Base-by-base conservation (phyloP, 148 eudicot species). In the Linanthus parryae region DNA sequence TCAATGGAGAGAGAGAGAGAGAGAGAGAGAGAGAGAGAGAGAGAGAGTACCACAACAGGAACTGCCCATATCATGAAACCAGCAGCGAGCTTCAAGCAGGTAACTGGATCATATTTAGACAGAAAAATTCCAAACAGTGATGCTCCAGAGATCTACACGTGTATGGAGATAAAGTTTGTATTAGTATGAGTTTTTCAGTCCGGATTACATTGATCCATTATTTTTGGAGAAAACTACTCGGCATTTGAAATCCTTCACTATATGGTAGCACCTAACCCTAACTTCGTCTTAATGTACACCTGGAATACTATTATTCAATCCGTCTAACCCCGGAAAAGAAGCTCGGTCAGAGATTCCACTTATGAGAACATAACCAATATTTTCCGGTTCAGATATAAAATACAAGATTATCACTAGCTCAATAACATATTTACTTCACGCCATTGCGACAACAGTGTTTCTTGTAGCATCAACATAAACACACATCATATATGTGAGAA, bases 81-180 rank as follows among this genome's bases (percentile, higher is more conserved):
- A 61, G 88, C 95, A 60, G 95, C 91, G 30, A 89, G 71, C 72
- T 80, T 75, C 70, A 89, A 74, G 83, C 95, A 85, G 62, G 76
- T 78, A 45, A 85, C 95, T 13, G 83, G 72, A 57, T 89, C 88
- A 78, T 89, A 78, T 67, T 76, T 85, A 19, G 97, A 80, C 37
- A 85, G 66, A 54, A 89, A 82, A 58, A 82, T 61, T 38, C 95
- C 97, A 64, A 89, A 89, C 35, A 89, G 30, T 41, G 91, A 79
- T 71, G 97, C 97, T 56, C 97, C 97, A 10, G 81, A 79, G 72
- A 89, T 85, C 97, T 89, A 80, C 73, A 72, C 46, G 40, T 20
- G 14, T n/a, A n/a, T n/a, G n/a, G n/a, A n/a, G n/a, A n/a, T n/a
- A n/a, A n/a, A n/a, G n/a, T n/a, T n/a, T n/a, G n/a, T n/a, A n/a